Evolutionary conservation across 768 basidiomycete genomes (phyloP), one percentile per base, ranked within the genome.

Genomic region (Lentinus tigrinus): DNA sequence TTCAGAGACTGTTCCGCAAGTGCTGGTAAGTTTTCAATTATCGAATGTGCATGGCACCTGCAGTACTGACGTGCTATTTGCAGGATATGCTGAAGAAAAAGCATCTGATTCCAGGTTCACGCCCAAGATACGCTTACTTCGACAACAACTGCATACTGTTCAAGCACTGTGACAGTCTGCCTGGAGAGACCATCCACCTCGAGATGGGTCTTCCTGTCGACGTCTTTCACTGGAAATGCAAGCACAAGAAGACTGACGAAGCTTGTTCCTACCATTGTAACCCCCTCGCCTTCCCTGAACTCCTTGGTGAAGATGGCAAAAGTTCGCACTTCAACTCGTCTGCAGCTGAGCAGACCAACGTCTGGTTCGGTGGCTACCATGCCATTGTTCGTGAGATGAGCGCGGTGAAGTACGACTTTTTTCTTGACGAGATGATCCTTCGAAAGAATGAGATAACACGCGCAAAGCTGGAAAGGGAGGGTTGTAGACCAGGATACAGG

Each of bases 211-310:
- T 75, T 1, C 58, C 60, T 1, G 72, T 78, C 0, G 73, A 78
- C 36, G 71, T 75, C 0, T 78, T 76, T 31, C 77, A 78, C 37
- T 73, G 68, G 64, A 68, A 69, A 16, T 64, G 62, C 17, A 77
- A 77, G 54, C 76, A 77, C 63, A 71, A 66, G 10, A 59, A 68
- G 28, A 58, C 40, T 0, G 66, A 73, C 28, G 52, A 17, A 0
- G 68, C 58, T 16, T 77, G 73, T 28, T 64, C 67, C 13, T 13
- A 36, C 24, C 56, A 73, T 51, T 72, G 69, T 47, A 73, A 73
- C 54, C 73, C 73, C 9, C 55, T 63, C 17, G 21, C 14, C 16
- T 73, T 60, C 54, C 61, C 62, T 6, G 67, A 71, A 28, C 63
- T 74, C 11, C 14, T 60, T 14, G 1, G 40, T 5, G 7, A 16